Evolutionary conservation across 495 filamentous ascomycete species (phyloP), one percentile per base, ranked within the genome.

Genomic region (Pseudomonodictys pantanalensis): DNA sequence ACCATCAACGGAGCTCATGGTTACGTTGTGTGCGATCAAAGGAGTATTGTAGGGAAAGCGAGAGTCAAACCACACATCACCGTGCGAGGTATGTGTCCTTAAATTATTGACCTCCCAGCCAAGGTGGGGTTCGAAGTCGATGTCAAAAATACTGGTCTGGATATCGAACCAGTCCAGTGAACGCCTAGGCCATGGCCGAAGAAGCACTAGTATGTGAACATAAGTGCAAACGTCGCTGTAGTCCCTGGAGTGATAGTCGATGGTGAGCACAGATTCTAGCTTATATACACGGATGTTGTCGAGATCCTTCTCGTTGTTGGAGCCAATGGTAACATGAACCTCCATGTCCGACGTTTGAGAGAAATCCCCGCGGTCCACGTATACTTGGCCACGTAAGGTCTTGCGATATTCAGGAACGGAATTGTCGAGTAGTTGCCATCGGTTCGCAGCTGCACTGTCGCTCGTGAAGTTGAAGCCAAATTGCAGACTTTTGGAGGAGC

Each of bases 21-120:
- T 48, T 24, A 48, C 28, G 20, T 57, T 57, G 43, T 48, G 30
- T 32, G 54, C 44, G 28, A 57, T 49, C 24, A 56, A 32, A 28
- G 52, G 52, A 45, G n/a, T 30, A 20, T 42, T 33, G 22, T 26
- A 45, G 12, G 38, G 52, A 9, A 11, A 15, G 43, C 30, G 5
- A 23, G 44, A 12, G 24, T 57, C 44, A 42, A 57, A 48, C 2
- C 2, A 11, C 12, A 41, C 23, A 12, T 48, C 29, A 2, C 54
- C 54, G 23, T 57, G 29, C 25, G 54, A 57, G 25, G 54, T 48
- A 26, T 57, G 54, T 25, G 54, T 24, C 29, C 33, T 57, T 23
- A 57, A 18, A 28, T 57, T 48, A 28, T 57, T 57, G 43, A 57
- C 41, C 18, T 57, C 44, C 54, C 54, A 57, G 29, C 30, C 30